Conservation (phyloP, 345 rosid species). For the Lepidium sativum region DNA sequence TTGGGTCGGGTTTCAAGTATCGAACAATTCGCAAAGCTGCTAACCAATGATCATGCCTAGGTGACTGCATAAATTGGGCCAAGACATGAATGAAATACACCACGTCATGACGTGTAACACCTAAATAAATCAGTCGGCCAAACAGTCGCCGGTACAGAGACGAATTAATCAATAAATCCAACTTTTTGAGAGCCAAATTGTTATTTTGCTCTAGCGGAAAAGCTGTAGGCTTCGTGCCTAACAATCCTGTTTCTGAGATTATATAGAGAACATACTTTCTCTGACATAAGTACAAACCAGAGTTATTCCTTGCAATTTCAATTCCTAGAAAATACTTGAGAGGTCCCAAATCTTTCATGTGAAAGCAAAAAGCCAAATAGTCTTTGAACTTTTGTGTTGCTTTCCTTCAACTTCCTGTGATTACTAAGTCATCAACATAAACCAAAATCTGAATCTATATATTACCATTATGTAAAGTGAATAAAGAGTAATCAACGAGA, state of each 20-base stretch:
- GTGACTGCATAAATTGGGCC: background rate
- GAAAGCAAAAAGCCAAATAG: background rate
- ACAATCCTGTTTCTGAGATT: background rate
- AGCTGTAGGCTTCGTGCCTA: background rate
- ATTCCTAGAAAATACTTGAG: background rate
- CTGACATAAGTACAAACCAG: background rate
- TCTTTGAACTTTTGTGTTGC: background rate
- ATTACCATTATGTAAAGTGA: background rate
- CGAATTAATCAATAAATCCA: rapidly evolving
- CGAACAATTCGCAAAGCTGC: background rate
- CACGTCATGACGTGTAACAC: background rate
- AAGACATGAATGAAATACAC: background rate
- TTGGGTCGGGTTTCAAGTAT: background rate
- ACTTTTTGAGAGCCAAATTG: too few species aligned
- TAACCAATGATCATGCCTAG: background rate
- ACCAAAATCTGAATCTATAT: background rate
- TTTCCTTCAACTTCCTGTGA: background rate
- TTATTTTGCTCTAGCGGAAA: background rate
- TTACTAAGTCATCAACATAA: background rate
- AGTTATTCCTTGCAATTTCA: background rate
- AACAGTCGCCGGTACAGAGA: background rate
- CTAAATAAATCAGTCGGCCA: background rate
- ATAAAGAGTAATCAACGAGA: background rate
- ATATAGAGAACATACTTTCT: background rate
- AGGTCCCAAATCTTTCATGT: background rate